phyloP scores from a whole-genome alignment of 352 stramenopile genomes.

The Globisporangium middletonii region DNA sequence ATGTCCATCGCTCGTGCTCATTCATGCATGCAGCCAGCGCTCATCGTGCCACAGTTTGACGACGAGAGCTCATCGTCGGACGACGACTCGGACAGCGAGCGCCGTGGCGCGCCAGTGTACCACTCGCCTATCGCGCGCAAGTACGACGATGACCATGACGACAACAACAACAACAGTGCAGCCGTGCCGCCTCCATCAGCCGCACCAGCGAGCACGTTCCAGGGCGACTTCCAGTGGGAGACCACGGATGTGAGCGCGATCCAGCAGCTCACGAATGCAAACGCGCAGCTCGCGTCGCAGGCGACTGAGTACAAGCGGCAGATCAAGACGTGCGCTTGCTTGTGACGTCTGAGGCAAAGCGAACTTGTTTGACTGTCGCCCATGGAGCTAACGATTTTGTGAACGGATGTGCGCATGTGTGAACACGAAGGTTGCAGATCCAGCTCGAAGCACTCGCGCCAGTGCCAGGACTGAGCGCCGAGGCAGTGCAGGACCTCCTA shows the following conservation, averaged over 20 bases:
- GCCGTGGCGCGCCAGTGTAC: conserved; percentile 1
- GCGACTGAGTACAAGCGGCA: conserved; percentile 46
- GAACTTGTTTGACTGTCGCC: background rate
- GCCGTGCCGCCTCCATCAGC: background rate
- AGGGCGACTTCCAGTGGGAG: conserved; percentile 40
- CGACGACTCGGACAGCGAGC: conserved; percentile 17
- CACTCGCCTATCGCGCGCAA: conserved; percentile 1
- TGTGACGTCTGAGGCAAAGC: background rate
- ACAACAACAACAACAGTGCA: conserved; percentile 10
- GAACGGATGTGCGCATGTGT: background rate
- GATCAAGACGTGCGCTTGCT: conserved; percentile 38
- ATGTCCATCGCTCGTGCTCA: background rate
- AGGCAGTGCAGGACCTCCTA: conserved; percentile 50
- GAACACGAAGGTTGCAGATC: conserved; percentile 43
- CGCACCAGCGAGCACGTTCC: conserved; percentile 8
- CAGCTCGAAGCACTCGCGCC: conserved; percentile 59
- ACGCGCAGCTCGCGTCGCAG: conserved; percentile 35
- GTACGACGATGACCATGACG: conserved; percentile 20
- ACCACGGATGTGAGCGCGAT: conserved; percentile 31
- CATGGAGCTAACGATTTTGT: background rate
- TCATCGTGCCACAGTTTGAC: conserved; percentile 64
- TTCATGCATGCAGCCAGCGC: conserved; percentile 17
- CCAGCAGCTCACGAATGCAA: conserved; percentile 59
- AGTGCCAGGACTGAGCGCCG: conserved; percentile 49
- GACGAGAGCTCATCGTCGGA: conserved; percentile 46